Evolutionary conservation across 352 stramenopile species (phyloP), one percentile per base, ranked within the genome.

Genomic region (Phytophthora megakarya): DNA sequence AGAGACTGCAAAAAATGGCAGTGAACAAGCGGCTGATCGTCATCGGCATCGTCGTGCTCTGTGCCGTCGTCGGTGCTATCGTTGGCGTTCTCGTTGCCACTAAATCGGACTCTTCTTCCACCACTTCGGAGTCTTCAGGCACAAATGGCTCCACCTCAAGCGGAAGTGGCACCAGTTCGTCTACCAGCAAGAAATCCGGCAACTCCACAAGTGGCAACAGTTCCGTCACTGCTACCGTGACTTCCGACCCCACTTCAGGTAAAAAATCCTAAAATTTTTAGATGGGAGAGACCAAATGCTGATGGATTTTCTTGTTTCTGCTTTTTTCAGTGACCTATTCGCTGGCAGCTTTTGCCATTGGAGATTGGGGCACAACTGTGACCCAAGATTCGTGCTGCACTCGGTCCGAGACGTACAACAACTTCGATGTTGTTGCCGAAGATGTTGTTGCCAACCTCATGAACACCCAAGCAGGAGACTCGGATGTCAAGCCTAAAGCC

Each of bases 281-380:
- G 11, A 18, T 19, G 45, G 45, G 15, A 58, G 45, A 50, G 49
- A 38, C 12, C 13, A 43, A 8, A 44, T 26, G 33, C 25, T 10
- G 8, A 43, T 52, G 57, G 46, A 40, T 48, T 53, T 66, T 52
- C 19, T 49, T 6, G 11, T 43, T 55, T 57, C 23, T 51, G 19
- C 7, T 33, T 49, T 7, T 18, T 13, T 51, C 61, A 56, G 67
- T 70, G 30, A 72, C 58, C 18, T 92, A 76, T 60, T 80, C 81
- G 50, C 61, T 92, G 0, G 58, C 76, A 11, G 81, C 80, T 10
- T 90, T 88, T 26, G 84, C 82, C 3, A 87, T 93, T 16, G 84
- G 84, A 9, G 84, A 93, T 60, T 93, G 84, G 84, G 82, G 82
- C 18, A 88, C 79, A 5, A 90, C 82, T 9, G 65, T 80, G 23